phyloP scores from a whole-genome alignment of 2,329 filamentous ascomycete genomes.

The Metarhizium guizhouense region DNA sequence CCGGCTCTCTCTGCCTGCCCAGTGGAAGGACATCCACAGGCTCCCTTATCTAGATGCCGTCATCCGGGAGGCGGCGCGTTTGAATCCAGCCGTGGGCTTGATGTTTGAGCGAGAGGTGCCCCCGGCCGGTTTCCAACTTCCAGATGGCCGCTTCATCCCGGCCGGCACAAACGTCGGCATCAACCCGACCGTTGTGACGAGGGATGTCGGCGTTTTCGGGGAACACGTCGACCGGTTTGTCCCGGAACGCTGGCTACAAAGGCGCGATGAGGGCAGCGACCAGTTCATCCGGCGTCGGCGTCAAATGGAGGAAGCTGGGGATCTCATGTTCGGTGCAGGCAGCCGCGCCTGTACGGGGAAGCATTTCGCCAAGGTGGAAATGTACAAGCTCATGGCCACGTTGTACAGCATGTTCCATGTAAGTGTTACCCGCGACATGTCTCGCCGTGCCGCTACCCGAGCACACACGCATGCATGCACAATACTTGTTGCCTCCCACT shows the following conservation, averaged over 20 bases:
- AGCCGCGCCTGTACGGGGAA: slow-evolving; percentile 30
- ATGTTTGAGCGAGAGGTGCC: slow-evolving; percentile 42
- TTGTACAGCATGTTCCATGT: slow-evolving; percentile 32
- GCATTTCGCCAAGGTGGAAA: slow-evolving; percentile 22
- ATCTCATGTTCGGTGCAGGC: slow-evolving; percentile 30
- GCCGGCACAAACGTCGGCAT: slow-evolving; percentile 30
- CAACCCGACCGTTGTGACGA: slow-evolving; percentile 28
- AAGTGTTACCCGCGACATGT: not conserved
- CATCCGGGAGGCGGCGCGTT: slow-evolving; percentile 39
- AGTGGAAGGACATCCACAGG: slow-evolving; percentile 14
- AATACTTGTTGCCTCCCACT: no score
- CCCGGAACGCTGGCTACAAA: slow-evolving; percentile 39
- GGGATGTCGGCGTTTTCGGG: slow-evolving; percentile 33
- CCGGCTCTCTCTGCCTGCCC: slow-evolving; percentile 12
- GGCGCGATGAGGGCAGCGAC: slow-evolving; percentile 9
- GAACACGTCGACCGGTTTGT: slow-evolving; percentile 33
- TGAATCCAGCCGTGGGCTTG: slow-evolving; percentile 39
- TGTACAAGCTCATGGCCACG: slow-evolving; percentile 31
- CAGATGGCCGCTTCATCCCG: slow-evolving; percentile 26
- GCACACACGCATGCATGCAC: no score
- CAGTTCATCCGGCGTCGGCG: slow-evolving; percentile 23
- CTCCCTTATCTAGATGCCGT: slow-evolving; percentile 40
- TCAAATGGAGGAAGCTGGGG: slow-evolving; percentile 26
- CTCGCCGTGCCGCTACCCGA: not conserved
- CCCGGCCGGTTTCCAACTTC: slow-evolving; percentile 22